Evolutionary conservation across 768 basidiomycete species (phyloP).

Genomic region (Punctularia strigosozonata): DNA sequence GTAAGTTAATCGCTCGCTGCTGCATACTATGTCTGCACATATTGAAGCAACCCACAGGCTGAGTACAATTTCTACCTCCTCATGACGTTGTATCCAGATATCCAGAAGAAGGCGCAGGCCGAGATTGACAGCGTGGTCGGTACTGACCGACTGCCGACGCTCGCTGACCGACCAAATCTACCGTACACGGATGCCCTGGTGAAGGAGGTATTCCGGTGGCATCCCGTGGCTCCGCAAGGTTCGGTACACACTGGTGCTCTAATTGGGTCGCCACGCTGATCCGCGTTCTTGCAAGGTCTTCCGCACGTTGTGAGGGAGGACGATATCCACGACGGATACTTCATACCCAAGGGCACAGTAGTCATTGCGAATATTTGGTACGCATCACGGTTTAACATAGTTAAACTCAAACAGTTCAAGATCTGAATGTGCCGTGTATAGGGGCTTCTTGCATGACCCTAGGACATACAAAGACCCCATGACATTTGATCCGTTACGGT

Average conservation of each 20-base stretch:
- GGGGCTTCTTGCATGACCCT: conserved; percentile 19
- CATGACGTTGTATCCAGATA: conserved; percentile 15
- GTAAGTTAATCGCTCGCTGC: no score
- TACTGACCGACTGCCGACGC: conserved; percentile 6
- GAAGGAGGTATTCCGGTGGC: conserved; percentile 10
- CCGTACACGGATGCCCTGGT: conserved; percentile 10
- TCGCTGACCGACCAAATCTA: conserved; percentile 8
- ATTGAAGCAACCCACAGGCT: no score
- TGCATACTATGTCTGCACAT: conserved; percentile 6
- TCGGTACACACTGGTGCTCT: no score
- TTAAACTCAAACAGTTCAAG: no score
- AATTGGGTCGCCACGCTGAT: no score
- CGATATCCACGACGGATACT: conserved; percentile 11
- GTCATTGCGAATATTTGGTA: conserved; percentile 12
- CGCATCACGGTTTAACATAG: background rate
- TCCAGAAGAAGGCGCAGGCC: conserved; percentile 13
- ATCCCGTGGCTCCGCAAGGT: conserved; percentile 3
- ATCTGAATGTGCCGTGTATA: conserved; percentile 2
- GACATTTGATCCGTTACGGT: conserved; percentile 9
- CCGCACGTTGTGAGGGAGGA: conserved; percentile 10
- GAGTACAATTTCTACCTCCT: conserved; percentile 12
- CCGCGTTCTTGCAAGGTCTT: conserved; percentile 3
- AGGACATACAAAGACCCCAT: conserved; percentile 15
- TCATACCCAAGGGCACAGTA: conserved; percentile 9
- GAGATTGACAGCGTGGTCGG: conserved; percentile 15